Evolutionary conservation across 805 yeast genomes (phyloP).

Genomic region (Spathaspora hagerdaliae): DNA sequence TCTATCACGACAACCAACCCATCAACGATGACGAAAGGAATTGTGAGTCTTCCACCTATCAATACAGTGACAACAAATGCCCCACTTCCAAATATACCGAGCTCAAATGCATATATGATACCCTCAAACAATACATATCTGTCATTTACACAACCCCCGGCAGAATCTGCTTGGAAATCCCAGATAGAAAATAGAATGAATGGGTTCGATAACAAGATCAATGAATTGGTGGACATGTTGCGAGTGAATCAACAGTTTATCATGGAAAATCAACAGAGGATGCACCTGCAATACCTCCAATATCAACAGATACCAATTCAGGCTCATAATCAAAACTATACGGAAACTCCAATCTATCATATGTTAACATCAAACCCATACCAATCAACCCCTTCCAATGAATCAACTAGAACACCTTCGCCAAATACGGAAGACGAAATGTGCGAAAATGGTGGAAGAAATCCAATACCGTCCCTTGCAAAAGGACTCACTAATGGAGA

Average conservation of each 20-base stretch:
- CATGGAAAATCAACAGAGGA: constrained; percentile 14
- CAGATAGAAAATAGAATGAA: constrained; percentile 32
- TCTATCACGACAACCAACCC: constrained; percentile 7
- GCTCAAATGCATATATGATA: not conserved
- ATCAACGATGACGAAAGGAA: not conserved
- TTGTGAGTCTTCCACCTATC: not conserved
- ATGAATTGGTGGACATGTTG: constrained; percentile 33
- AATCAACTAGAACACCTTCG: not conserved
- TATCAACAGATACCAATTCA: constrained; percentile 1
- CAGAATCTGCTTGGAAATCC: constrained; percentile 26
- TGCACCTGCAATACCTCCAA: constrained; percentile 7
- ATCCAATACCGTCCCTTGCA: not conserved
- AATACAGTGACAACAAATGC: not conserved
- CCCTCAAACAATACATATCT: not conserved
- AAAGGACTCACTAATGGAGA: not conserved
- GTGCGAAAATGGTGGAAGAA: not conserved
- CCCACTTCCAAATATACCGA: not conserved
- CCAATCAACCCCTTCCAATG: not conserved
- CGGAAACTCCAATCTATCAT: not conserved
- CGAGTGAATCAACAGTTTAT: constrained; percentile 28
- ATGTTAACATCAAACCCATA: not conserved
- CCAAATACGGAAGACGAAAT: not conserved
- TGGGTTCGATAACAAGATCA: constrained; percentile 34
- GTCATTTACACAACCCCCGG: not conserved
- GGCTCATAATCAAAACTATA: not conserved